These are phyloP conservation scores for Tuber brumale DNA, from an alignment of 495 filamentous ascomycete species.

Conservation along the genomic window DNA sequence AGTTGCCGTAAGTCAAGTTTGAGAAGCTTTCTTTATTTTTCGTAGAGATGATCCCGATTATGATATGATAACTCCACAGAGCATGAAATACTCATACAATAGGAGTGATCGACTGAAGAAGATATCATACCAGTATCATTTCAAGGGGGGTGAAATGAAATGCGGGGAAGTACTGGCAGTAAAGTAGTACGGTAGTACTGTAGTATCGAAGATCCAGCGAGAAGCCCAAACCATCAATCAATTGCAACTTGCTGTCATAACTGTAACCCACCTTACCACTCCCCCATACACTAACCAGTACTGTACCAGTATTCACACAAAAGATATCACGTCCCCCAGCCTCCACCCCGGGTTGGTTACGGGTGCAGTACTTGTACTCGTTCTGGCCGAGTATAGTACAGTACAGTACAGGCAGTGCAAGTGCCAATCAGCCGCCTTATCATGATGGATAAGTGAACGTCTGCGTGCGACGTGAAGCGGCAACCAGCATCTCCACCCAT, in stretches of 20 bases:
- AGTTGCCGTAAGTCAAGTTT: not conserved
- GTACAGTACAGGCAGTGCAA: not conserved
- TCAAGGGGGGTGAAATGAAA: not conserved
- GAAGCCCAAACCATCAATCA: too few relatives aligned
- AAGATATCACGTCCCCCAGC: too few relatives aligned
- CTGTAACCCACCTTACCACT: too few relatives aligned
- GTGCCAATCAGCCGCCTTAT: too few relatives aligned
- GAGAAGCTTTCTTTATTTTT: not conserved
- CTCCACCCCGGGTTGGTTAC: too few relatives aligned
- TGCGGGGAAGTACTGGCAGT: not conserved
- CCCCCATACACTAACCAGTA: too few relatives aligned
- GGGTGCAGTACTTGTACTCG: not conserved
- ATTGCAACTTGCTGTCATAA: too few relatives aligned
- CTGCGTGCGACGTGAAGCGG: not conserved
- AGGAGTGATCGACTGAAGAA: not conserved
- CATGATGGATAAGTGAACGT: not conserved
- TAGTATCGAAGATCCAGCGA: too few relatives aligned
- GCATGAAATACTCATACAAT: not conserved
- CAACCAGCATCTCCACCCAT: not conserved
- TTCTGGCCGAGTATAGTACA: too few relatives aligned
- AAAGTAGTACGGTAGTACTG: too few relatives aligned
- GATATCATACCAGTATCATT: not conserved
- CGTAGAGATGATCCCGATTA: not conserved
- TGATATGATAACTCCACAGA: too few relatives aligned
- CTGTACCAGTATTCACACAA: too few relatives aligned